phyloP scores from a whole-genome alignment of 139 green algal species.

The Ettlia oleoabundans region DNA sequence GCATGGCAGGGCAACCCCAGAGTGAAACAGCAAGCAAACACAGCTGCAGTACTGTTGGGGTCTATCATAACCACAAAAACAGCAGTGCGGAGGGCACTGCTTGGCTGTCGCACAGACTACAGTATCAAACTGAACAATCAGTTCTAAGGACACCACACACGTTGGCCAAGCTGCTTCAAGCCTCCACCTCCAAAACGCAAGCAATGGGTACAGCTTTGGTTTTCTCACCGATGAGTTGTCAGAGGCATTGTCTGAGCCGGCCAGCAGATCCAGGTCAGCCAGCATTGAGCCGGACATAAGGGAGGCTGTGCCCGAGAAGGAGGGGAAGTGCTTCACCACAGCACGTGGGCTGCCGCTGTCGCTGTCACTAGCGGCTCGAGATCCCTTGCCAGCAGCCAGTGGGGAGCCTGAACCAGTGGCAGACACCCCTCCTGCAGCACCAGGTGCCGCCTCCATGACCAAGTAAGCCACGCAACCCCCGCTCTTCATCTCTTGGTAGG shows the following conservation, averaged over 20 bases:
- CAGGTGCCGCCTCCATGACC: conserved; percentile 6
- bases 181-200: too few species aligned
- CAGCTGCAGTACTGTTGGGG: too few species aligned
- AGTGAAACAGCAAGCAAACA: background rate
- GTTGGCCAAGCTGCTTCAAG: too few species aligned
- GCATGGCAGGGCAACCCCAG: background rate
- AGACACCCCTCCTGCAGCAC: background rate
- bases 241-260: conserved; percentile 18
- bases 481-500: conserved; percentile 54
- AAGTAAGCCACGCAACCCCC: conserved; percentile 51
- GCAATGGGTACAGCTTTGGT: too few species aligned
- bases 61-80: too few species aligned
- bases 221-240: conserved; percentile 35
- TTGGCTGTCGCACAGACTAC: too few species aligned
- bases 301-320: conserved; percentile 29
- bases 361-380: background rate
- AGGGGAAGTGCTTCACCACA: conserved; percentile 50
- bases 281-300: conserved; percentile 16
- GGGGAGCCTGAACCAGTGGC: background rate
- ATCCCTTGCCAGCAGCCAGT: background rate
- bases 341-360: conserved; percentile 31
- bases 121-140: too few species aligned
- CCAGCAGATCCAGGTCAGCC: conserved; percentile 33
- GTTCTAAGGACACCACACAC: too few species aligned
- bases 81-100: too few species aligned